Base-by-base conservation (phyloP, 306 rosid species). In the Acmispon strigosus region DNA sequence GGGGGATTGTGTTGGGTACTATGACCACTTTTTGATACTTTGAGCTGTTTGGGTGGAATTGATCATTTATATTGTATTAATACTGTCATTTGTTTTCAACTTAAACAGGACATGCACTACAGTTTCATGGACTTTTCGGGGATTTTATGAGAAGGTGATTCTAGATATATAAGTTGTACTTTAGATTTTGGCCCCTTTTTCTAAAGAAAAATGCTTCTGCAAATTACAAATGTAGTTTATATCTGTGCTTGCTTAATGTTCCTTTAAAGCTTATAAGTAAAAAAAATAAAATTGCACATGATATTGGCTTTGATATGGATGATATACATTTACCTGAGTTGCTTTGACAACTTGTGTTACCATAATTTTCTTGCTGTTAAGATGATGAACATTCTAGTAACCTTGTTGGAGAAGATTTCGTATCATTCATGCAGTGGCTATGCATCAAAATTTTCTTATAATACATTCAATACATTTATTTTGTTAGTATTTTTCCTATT, bases 91-190 rank as follows among this genome's bases (percentile, higher is more conserved):
- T 64, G n/a, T 69, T 20, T 63, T 57, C 34, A 62, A 62, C 73
- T 70, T 62, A 9, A 84, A 79, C 86, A 95, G 99, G 90, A 95
- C 99, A 79, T 95, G 99, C 81, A 95, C 99, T 24, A 91, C 99
- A 8, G 95, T 95, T 74, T 95, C 99, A 52, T 95, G 96, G 96
- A 91, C 99, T 32, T 95, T 95, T 69, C 85, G 99, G 66, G 97
- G 99, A 41, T 95, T 95, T 73, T 95, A 95, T 75, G 99, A 95
- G 83, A 95, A 91, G 97, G 99, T 94, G 61, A 70, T 85, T 75
- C 22, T 50, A 20, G 64, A 58, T 56, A 11, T 53, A 27, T 51
- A 29, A 54, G 22, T 50, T 20, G 18, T 27, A 45, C 4, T 65
- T 47, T 27, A 14, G 19, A 17, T 62, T 60, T 44, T 20, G 13